phyloP scores from a whole-genome alignment of 352 stramenopile genomes.

The Chrysophaeum taylorii region DNA sequence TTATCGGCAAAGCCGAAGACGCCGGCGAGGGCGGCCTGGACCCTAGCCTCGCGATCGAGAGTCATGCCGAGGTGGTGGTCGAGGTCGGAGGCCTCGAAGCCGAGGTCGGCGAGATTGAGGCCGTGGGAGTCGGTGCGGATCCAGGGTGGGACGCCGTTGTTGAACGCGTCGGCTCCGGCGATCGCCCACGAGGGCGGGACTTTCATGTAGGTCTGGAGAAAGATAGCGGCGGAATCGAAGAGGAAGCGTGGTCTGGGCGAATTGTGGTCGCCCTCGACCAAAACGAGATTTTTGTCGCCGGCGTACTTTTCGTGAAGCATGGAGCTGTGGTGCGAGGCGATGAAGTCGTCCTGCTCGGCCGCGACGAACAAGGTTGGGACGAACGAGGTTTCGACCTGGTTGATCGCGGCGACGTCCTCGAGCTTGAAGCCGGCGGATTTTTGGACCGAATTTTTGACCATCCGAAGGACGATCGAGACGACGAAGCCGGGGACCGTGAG shows the following conservation, averaged over 20 bases:
- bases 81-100: neutral
- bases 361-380: conserved; percentile 90
- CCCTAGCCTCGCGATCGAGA: too few species aligned
- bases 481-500: conserved; percentile 78
- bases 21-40: too few species aligned
- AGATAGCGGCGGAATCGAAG: conserved; percentile 86
- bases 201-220: conserved; percentile 80
- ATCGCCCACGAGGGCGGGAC: conserved; percentile 26
- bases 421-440: conserved; percentile 69
- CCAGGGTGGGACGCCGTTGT: neutral
- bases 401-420: conserved; percentile 49
- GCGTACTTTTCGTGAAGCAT: conserved; percentile 72
- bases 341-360: conserved; percentile 88
- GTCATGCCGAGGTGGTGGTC: neutral
- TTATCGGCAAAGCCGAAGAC: too few species aligned
- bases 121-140: neutral
- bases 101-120: neutral
- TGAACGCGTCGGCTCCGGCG: neutral
- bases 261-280: conserved; percentile 96
- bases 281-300: conserved; percentile 96
- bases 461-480: conserved; percentile 70
- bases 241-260: conserved; percentile 83
- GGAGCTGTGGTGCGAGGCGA: conserved; percentile 51
- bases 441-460: conserved; percentile 67
- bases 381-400: conserved; percentile 77